A percentile compares a stretch with the other conserved stretches of the same genome.
Conservation (phyloP, 2,329 filamentous ascomycete species). For the Coniochaeta prunicola region DNA sequence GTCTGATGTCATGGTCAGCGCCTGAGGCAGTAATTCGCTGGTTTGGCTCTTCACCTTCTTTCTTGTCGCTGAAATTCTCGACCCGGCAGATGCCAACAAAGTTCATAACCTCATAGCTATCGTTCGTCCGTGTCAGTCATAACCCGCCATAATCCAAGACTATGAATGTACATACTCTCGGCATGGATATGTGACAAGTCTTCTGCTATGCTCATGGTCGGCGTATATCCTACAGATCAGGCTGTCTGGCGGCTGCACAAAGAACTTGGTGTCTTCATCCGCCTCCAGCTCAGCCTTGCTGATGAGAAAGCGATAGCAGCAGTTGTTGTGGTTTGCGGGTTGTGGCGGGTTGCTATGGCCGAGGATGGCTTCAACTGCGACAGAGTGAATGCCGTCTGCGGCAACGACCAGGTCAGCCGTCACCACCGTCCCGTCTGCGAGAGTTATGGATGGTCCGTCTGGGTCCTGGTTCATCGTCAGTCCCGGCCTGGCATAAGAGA, state of each 20-base stretch:
- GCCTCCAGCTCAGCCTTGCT: conserved; percentile 17
- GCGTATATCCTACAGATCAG: conserved; percentile 15
- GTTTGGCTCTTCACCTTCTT: not conserved
- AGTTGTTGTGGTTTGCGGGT: conserved; percentile 14
- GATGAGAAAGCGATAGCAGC: conserved; percentile 29
- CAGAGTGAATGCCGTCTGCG: conserved; percentile 27
- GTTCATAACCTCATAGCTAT: conserved; percentile 1
- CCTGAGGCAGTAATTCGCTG: too few species aligned
- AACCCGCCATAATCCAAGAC: too few species aligned
- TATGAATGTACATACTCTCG: conserved; percentile 12
- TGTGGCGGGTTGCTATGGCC: conserved; percentile 13
- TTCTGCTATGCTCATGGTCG: conserved; percentile 7
- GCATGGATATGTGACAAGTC: conserved; percentile 17
- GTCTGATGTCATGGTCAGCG: not conserved
- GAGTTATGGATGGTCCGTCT: conserved; percentile 12
- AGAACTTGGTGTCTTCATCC: conserved; percentile 20
- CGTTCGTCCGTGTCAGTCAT: not conserved
- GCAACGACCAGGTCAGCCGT: conserved; percentile 28
- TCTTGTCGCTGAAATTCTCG: not conserved
- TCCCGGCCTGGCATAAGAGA: not conserved
- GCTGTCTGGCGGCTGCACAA: conserved; percentile 18
- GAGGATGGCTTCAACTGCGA: conserved; percentile 18
- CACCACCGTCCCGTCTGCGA: conserved; percentile 20
- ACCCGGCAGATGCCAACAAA: not conserved
- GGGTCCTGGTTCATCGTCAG: not conserved